Percentiles rank a stretch among this genome's conserved stretches.
Evolutionary conservation across 352 stramenopile species (phyloP).

Genomic region (Pythium volutum): DNA sequence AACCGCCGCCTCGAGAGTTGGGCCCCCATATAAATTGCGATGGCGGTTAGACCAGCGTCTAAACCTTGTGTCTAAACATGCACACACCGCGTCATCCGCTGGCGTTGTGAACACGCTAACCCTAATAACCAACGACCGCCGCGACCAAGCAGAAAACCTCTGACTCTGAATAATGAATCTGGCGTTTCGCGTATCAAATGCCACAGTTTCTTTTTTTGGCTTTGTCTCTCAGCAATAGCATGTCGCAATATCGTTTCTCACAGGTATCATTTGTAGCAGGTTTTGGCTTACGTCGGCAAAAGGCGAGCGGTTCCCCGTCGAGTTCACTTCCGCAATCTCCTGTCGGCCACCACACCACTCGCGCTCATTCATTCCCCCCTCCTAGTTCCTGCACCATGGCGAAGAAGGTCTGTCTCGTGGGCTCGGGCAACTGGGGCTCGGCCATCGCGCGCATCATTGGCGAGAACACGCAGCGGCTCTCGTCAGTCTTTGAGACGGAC

Average conservation of each 20-base stretch:
- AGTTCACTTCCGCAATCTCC: constrained; percentile 6
- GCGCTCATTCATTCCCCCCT: not conserved
- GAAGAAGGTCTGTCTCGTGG: constrained; percentile 75
- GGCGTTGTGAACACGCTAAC: not conserved
- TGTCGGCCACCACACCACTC: not conserved
- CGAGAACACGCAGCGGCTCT: constrained; percentile 59
- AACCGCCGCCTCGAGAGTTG: too few relatives aligned
- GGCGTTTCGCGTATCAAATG: constrained; percentile 4
- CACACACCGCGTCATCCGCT: not conserved
- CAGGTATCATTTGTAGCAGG: constrained; percentile 1
- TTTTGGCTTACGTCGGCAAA: constrained; percentile 14
- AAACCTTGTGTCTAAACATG: not conserved
- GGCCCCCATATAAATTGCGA: too few relatives aligned
- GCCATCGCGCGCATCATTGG: constrained; percentile 82
- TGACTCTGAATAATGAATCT: constrained; percentile 1
- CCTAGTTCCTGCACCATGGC: constrained; percentile 27
- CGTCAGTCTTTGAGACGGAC: constrained; percentile 76
- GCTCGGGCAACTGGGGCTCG: constrained; percentile 81
- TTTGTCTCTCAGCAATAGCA: not conserved
- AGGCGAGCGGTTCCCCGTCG: not conserved
- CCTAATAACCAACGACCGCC: not conserved
- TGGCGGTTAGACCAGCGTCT: not conserved
- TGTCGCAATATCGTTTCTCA: constrained; percentile 6
- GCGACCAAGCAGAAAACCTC: constrained; percentile 26
- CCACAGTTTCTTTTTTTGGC: not conserved